These are phyloP conservation scores for Chytriomyces hyalinus DNA, from an alignment of 192 early-diverging fungal genomes.

Conservation along the genomic window DNA sequence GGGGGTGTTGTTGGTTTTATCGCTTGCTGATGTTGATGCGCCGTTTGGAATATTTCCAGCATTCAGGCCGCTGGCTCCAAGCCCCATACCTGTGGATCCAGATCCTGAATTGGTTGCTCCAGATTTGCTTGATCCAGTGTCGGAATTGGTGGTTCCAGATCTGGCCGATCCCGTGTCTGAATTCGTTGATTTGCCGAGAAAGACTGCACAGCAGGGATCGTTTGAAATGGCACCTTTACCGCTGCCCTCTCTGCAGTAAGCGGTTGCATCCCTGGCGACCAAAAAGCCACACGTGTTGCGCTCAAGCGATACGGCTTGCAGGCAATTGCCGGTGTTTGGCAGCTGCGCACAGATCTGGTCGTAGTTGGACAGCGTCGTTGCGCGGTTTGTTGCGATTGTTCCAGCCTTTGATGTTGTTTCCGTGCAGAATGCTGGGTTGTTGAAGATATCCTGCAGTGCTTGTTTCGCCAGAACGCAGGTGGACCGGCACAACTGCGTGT, in stretches of 20 bases:
- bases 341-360: conserved; percentile 5
- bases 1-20: no score
- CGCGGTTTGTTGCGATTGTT: conserved; percentile 3
- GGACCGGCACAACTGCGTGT: conserved; percentile 6
- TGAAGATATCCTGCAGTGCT: conserved; percentile 21
- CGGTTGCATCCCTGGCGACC: not conserved
- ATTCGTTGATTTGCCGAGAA: not conserved
- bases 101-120: no score
- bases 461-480: conserved; percentile 17
- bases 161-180: no score
- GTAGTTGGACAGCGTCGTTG: not conserved
- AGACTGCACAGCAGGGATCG: conserved; percentile 5
- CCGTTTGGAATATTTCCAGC: no score
- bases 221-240: conserved; percentile 9
- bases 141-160: no score
- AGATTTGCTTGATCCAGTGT: no score
- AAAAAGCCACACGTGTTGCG: conserved; percentile 18
- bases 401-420: not conserved
- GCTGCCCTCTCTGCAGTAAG: conserved; percentile 13
- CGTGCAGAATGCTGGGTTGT: conserved; percentile 15
- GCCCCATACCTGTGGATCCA: no score
- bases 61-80: no score
- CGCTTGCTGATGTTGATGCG: no score
- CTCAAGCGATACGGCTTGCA: conserved; percentile 9
- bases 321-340: conserved; percentile 7